phyloP scores from a whole-genome alignment of 306 rosid genomes.

The Mucuna pruriens region DNA sequence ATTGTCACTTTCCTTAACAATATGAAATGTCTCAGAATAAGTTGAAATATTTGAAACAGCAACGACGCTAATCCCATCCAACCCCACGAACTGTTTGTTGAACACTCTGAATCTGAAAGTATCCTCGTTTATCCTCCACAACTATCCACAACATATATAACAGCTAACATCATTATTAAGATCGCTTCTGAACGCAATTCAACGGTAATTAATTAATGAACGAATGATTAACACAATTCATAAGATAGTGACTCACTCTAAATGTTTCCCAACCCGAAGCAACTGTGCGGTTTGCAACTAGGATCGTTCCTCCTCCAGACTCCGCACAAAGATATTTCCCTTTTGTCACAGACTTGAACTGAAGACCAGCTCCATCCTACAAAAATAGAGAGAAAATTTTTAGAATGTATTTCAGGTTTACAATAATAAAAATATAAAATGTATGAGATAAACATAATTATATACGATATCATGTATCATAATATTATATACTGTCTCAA shows the following conservation, averaged over 20 bases:
- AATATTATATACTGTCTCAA: too few relatives aligned
- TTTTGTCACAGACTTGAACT: conserved; percentile 61
- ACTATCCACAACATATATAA: conserved; percentile 31
- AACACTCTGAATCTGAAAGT: conserved; percentile 63
- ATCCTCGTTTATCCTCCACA: conserved; percentile 72
- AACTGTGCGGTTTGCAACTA: conserved; percentile 67
- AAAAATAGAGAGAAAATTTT: not conserved
- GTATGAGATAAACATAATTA: too few relatives aligned
- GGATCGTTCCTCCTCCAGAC: conserved; percentile 65
- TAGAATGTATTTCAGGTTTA: not conserved
- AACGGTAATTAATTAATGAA: not conserved
- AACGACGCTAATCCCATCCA: conserved; percentile 51
- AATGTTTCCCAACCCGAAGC: conserved; percentile 82
- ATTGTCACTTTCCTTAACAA: conserved; percentile 51
- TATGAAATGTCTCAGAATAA: conserved; percentile 45
- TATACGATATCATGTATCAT: too few relatives aligned
- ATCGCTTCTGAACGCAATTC: not conserved
- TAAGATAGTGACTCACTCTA: conserved; percentile 33
- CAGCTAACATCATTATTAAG: not conserved
- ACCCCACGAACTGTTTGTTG: conserved; percentile 62
- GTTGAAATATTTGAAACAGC: conserved; percentile 47
- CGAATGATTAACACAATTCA: not conserved
- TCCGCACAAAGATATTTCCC: conserved; percentile 65
- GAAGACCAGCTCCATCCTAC: conserved; percentile 73
- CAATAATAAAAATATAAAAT: too few relatives aligned